A percentile compares a stretch with the other conserved stretches of the same genome.
Evolutionary conservation across 2,329 filamentous ascomycete species (phyloP).

Genomic region (Alternaria solani): DNA sequence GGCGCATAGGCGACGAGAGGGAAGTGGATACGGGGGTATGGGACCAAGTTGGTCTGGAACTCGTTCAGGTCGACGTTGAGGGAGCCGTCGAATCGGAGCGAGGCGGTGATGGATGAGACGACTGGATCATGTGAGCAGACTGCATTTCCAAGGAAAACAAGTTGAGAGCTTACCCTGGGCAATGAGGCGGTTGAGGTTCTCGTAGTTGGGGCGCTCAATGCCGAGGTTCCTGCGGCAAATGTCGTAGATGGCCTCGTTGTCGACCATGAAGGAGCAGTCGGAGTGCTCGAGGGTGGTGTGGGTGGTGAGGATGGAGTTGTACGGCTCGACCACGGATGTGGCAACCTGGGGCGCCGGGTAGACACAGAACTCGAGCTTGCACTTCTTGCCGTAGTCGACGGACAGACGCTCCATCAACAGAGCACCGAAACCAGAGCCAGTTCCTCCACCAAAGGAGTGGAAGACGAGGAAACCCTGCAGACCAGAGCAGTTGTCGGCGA

Average conservation of each 20-base stretch:
- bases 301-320: constrained; percentile 99
- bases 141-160: not conserved
- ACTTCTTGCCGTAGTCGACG: constrained; percentile 99
- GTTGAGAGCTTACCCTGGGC: constrained; percentile 75
- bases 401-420: constrained; percentile 98
- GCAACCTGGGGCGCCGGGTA: constrained; percentile 98
- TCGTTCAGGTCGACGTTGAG: constrained; percentile 99
- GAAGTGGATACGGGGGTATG: constrained; percentile 99
- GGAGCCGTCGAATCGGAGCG: constrained; percentile 96
- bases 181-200: constrained; percentile 98
- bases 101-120: constrained; percentile 97
- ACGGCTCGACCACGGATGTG: constrained; percentile 97
- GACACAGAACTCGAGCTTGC: constrained; percentile 99
- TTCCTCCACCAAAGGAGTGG: constrained; percentile 99
- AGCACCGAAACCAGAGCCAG: constrained; percentile 97
- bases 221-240: constrained; percentile 98
- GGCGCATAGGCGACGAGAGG: constrained; percentile 96
- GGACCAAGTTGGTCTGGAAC: constrained; percentile 99
- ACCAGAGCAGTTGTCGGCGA: constrained; percentile 95
- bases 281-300: constrained; percentile 99
- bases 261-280: constrained; percentile 99
- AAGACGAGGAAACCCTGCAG: constrained; percentile 99
- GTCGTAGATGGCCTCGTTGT: constrained; percentile 99
- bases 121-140: constrained; percentile 61
- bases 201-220: constrained; percentile 96